Base-by-base conservation (phyloP, 208 protist species). In the Leishmania gerbilli region DNA sequence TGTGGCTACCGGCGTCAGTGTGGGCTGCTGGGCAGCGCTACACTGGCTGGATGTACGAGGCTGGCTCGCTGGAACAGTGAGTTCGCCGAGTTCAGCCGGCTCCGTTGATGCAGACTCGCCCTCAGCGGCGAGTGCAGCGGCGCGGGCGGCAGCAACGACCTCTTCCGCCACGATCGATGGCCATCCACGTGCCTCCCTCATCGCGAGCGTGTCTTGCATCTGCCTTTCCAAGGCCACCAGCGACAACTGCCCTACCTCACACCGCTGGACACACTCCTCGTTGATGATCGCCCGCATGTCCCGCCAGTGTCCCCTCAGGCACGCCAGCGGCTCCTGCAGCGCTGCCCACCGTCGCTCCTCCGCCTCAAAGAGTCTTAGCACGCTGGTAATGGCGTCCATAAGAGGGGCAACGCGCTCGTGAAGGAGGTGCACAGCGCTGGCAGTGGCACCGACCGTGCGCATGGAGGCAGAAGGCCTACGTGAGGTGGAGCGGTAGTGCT, bases 281-380 rank as follows among this genome's bases (percentile, higher is more conserved):
- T 9, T 21, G 31, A 86, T 11, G 31, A 82, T 58, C 1, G 15
- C 65, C n/a, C 42, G 64, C 51, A 34, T 31, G 31, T 34, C 42
- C 1, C 40, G 1, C 78, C 78, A 79, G 21, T 62, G 53, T 2
- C 37, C 53, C 6, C 47, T 21, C n/a, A 86, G 47, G 19, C 65
- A 64, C 34, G 31, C 19, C 34, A 86, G 74, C 15, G 47, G 45
- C 21, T 5, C 58, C 74, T 15, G 71, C 72, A 86, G n/a, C 21
- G 64, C 27, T 19, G 78, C 82, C 82, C 82, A 86, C 65, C 72
- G 74, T 31, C 58, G 78, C 71, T 51, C 58, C 78, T 81, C 62
- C 58, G 45, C 47, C 47, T 77, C 74, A 49, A 86, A 55, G 31
- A 80, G 78, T 34, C 24, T 13, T 31, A 77, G 42, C 55, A 82